phyloP scores from a whole-genome alignment of 495 filamentous ascomycete species.

The Bacidia rubella region DNA sequence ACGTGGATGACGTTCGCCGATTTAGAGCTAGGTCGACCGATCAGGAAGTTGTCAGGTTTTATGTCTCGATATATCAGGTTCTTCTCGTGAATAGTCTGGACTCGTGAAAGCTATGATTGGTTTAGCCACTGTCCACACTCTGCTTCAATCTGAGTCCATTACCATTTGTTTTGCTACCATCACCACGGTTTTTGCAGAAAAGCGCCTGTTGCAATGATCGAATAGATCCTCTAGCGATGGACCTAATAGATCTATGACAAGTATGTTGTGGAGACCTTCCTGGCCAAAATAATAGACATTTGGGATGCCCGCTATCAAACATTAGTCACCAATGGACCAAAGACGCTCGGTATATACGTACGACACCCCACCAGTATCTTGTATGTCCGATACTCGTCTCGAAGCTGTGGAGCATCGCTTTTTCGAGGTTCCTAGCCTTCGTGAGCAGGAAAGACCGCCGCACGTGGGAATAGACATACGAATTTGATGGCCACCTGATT shows the following conservation, averaged over 20 bases:
- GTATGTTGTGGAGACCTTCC: constrained; percentile 97
- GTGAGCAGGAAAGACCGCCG: not conserved
- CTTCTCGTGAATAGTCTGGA: constrained; percentile 99
- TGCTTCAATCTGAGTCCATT: constrained; percentile 18
- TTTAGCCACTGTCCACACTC: constrained; percentile 11
- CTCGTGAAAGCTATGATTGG: constrained; percentile 62
- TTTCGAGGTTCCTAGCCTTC: constrained; percentile 77
- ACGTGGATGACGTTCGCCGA: constrained; percentile 96
- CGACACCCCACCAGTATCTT: constrained; percentile 98
- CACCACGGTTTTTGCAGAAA: constrained; percentile 92
- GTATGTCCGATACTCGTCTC: constrained; percentile 98
- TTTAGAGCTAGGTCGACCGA: constrained; percentile 86
- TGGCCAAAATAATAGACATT: constrained; percentile 99
- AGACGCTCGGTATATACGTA: constrained; percentile 42
- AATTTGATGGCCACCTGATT: constrained; percentile 99
- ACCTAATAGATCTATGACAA: constrained; percentile 94
- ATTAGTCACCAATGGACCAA: constrained; percentile 1
- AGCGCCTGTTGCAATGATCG: constrained; percentile 91
- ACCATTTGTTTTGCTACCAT: constrained; percentile 99
- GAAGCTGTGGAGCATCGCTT: constrained; percentile 93
- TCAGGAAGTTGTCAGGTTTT: constrained; percentile 99
- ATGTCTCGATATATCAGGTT: constrained; percentile 99
- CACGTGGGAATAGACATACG: constrained; percentile 47
- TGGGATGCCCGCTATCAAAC: constrained; percentile 71
- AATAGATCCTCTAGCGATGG: constrained; percentile 96